These are phyloP conservation scores for Xylaria longipes DNA, from an alignment of 495 filamentous ascomycete genomes.

Conservation along the genomic window DNA sequence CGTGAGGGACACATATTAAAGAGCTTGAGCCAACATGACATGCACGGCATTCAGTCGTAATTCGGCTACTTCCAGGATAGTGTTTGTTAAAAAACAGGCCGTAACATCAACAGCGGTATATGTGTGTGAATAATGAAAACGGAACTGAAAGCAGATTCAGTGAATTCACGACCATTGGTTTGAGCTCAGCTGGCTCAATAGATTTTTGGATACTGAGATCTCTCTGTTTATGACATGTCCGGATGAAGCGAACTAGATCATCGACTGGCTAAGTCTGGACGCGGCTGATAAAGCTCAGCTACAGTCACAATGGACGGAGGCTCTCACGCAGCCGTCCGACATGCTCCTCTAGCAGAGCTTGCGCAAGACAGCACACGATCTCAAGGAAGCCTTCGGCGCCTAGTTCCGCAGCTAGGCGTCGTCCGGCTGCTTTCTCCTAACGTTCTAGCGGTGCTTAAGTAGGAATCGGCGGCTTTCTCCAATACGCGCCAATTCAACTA, in stretches of 20 bases:
- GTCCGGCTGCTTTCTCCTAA: slow-evolving; percentile 40
- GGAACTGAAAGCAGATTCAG: no score
- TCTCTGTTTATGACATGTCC: background rate
- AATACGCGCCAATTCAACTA: slow-evolving; percentile 49
- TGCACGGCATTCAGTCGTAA: background rate
- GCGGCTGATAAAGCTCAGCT: slow-evolving; percentile 30
- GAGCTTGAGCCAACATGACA: background rate
- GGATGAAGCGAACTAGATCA: slow-evolving; percentile 24
- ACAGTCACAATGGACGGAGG: slow-evolving; percentile 18
- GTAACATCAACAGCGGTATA: background rate
- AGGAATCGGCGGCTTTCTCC: slow-evolving; percentile 58
- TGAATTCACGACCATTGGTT: no score
- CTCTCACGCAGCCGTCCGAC: slow-evolving; percentile 17
- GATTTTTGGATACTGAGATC: no score
- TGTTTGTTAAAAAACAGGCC: background rate
- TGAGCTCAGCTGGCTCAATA: no score
- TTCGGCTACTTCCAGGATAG: background rate
- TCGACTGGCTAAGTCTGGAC: slow-evolving; percentile 25
- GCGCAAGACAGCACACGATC: slow-evolving; percentile 18
- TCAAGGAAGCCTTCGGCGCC: slow-evolving; percentile 21
- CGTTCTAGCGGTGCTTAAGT: slow-evolving; percentile 54
- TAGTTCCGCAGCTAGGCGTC: slow-evolving; percentile 18
- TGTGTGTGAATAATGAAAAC: background rate
- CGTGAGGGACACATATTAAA: background rate
- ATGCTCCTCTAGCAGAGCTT: slow-evolving; percentile 18